A percentile compares a stretch with the other conserved stretches of the same genome.
Conservation (phyloP, 75 land plant genomes). For the Chamaecyparis obtusa region DNA sequence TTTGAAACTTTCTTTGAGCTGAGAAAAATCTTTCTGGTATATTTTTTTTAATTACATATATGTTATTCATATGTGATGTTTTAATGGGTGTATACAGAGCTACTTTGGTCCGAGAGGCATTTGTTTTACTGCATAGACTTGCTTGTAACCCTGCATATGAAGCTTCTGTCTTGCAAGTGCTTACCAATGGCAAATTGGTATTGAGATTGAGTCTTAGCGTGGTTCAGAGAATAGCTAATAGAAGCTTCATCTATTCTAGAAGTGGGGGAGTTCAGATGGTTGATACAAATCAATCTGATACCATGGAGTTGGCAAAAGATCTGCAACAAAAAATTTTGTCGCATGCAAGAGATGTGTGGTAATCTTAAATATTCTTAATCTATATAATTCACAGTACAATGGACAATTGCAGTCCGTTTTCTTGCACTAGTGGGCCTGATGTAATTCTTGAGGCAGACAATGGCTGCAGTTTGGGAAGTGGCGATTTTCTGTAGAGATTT, state of each 20-base stretch:
- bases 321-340: not conserved
- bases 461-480: not conserved
- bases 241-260: conserved; percentile 2
- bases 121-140: conserved; percentile 5
- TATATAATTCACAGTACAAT: not conserved
- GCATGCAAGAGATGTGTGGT: conserved; percentile 3
- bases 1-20: not conserved
- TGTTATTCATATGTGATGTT: not conserved
- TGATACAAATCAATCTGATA: not conserved
- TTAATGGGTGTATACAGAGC: not conserved
- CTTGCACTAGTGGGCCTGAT: not conserved
- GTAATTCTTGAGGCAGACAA: not conserved
- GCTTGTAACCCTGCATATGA: conserved; percentile 5
- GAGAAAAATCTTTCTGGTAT: not conserved
- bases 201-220: not conserved
- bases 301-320: not conserved
- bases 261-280: not conserved
- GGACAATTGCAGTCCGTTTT: not conserved
- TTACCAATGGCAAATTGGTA: not conserved
- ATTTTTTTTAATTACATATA: not conserved
- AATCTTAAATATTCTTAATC: not conserved
- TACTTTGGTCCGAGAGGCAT: conserved; percentile 6
- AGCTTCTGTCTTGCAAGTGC: conserved; percentile 5
- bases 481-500: not conserved
- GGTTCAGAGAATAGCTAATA: conserved; percentile 2